phyloP scores from a whole-genome alignment of 192 early-diverging fungal genomes.

The Paraglomus brasilianum region DNA sequence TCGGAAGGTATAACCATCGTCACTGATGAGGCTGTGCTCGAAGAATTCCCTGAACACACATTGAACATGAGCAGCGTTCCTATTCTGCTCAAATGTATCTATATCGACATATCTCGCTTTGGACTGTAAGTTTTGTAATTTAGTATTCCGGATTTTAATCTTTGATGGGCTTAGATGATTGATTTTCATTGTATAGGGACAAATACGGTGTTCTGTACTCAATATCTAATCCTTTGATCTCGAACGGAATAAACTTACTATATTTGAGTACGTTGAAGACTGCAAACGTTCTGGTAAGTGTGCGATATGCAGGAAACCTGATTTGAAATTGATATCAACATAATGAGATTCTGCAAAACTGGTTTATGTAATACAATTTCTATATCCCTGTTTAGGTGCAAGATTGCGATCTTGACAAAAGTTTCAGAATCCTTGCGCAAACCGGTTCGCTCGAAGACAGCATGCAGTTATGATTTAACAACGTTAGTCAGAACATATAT shows the following conservation, averaged over 20 bases:
- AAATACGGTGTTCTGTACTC: slow-evolving; percentile 62
- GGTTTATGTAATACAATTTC: not conserved
- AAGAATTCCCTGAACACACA: slow-evolving; percentile 43
- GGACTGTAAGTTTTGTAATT: slow-evolving; percentile 42
- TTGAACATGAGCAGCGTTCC: slow-evolving; percentile 41
- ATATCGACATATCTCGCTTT: slow-evolving; percentile 55
- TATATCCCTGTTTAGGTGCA: slow-evolving; percentile 27
- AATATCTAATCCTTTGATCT: slow-evolving; percentile 57
- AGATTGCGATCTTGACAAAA: slow-evolving; percentile 35
- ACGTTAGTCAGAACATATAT: too few relatives aligned
- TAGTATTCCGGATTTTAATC: too few relatives aligned
- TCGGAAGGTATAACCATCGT: slow-evolving; percentile 62
- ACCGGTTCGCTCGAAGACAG: too few relatives aligned
- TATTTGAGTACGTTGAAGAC: slow-evolving; percentile 59
- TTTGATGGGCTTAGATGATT: too few relatives aligned
- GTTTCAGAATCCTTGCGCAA: slow-evolving; percentile 34
- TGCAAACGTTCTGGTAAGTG: slow-evolving; percentile 56
- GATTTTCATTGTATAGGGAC: slow-evolving; percentile 36
- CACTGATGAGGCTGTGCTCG: slow-evolving; percentile 48
- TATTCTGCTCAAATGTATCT: slow-evolving; percentile 53
- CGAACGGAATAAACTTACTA: slow-evolving; percentile 50
- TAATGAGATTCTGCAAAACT: not conserved
- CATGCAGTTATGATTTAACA: too few relatives aligned
- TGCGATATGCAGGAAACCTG: not conserved
- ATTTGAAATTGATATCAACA: not conserved